A percentile compares a stretch with the other conserved stretches of the same genome.
Evolutionary conservation across 164 flowering plant genomes (phyloP).

Genomic region (Hamamelis virginiana): DNA sequence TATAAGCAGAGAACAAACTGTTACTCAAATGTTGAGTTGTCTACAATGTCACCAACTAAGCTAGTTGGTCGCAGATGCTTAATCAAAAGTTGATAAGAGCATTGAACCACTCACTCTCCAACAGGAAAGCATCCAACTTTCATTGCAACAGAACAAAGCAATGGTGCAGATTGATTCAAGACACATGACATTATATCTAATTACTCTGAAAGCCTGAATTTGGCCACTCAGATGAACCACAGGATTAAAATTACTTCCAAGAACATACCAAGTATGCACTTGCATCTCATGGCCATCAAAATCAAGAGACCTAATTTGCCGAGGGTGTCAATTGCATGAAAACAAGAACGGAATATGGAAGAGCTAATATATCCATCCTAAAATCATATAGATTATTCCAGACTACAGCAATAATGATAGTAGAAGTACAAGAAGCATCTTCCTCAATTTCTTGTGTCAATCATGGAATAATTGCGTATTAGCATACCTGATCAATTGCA

Average conservation of each 20-base stretch:
- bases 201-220: not conserved
- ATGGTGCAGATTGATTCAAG: too few relatives aligned
- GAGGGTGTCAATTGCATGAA: not conserved
- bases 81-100: too few relatives aligned
- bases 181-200: not conserved
- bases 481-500: conserved; percentile 91
- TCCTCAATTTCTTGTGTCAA: not conserved
- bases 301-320: not conserved
- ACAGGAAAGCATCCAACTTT: too few relatives aligned
- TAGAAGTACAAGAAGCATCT: not conserved
- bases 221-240: not conserved
- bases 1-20: too few relatives aligned
- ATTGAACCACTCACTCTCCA: too few relatives aligned
- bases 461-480: not conserved
- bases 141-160: too few relatives aligned
- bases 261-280: not conserved
- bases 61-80: too few relatives aligned
- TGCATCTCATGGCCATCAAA: not conserved
- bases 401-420: not conserved
- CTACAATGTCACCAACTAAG: too few relatives aligned
- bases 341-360: not conserved
- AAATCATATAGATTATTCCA: not conserved
- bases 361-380: not conserved
- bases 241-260: not conserved
- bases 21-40: too few relatives aligned